Evolutionary conservation across 768 basidiomycete species (phyloP).

Genomic region (Macrolepiota albuminosa): DNA sequence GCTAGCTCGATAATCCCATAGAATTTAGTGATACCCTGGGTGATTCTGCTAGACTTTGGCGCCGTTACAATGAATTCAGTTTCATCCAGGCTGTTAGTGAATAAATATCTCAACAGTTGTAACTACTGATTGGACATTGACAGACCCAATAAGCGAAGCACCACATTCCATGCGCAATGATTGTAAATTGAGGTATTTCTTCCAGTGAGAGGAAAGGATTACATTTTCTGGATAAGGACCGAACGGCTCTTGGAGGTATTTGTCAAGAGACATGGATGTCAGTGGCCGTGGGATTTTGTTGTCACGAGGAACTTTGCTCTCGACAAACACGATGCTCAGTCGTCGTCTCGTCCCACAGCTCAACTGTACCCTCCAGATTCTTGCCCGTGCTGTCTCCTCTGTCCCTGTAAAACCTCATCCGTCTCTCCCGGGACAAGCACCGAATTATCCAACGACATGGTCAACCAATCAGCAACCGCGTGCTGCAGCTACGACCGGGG

Average conservation of each 20-base stretch:
- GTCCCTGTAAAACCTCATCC: conserved; percentile 24
- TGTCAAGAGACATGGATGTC: conserved; percentile 10
- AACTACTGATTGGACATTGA: background rate
- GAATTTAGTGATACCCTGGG: conserved; percentile 36
- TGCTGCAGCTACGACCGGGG: conserved; percentile 50
- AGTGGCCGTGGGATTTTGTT: conserved; percentile 8
- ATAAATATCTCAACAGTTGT: background rate
- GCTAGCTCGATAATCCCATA: conserved; percentile 47
- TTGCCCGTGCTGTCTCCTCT: conserved; percentile 26
- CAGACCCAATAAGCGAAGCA: conserved; percentile 16
- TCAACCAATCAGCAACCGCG: conserved; percentile 77
- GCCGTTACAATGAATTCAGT: conserved; percentile 34
- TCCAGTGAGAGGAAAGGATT: conserved; percentile 18
- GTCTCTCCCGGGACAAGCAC: conserved; percentile 57
- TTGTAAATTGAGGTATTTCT: conserved; percentile 2
- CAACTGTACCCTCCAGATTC: conserved; percentile 22
- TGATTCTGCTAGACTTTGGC: conserved; percentile 17
- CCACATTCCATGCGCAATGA: conserved; percentile 16
- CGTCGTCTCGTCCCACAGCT: conserved; percentile 31
- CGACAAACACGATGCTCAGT: conserved; percentile 30
- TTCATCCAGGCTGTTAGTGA: conserved; percentile 37
- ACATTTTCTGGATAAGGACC: conserved; percentile 28
- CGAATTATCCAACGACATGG: conserved; percentile 83
- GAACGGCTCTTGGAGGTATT: conserved; percentile 21
- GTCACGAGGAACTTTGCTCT: conserved; percentile 1